Evolutionary conservation across 768 basidiomycete genomes (phyloP).

Genomic region (Leccinellum rugosiceps): DNA sequence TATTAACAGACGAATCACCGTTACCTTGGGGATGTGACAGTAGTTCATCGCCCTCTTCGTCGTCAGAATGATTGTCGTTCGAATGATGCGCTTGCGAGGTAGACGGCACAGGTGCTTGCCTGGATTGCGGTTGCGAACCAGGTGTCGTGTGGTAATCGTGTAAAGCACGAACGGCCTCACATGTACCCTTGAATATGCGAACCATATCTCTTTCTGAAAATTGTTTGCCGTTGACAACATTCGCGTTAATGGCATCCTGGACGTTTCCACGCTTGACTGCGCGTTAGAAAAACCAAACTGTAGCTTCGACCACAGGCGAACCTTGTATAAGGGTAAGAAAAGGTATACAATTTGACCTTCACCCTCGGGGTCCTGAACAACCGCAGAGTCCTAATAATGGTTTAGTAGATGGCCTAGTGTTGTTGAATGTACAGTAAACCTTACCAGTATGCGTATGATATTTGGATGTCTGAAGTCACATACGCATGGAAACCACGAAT

Average conservation of each 20-base stretch:
- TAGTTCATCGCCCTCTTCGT: constrained; percentile 63
- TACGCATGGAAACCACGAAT: background rate
- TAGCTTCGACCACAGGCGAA: constrained; percentile 26
- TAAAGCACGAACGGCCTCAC: constrained; percentile 92
- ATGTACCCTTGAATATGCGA: constrained; percentile 89
- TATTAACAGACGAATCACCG: constrained; percentile 38
- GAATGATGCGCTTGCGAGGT: constrained; percentile 19
- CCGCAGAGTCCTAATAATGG: constrained; percentile 75
- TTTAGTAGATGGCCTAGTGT: background rate
- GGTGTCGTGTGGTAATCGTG: constrained; percentile 72
- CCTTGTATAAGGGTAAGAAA: constrained; percentile 92
- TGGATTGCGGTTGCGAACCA: constrained; percentile 21
- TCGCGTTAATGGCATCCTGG: constrained; percentile 89
- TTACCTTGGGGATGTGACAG: constrained; percentile 78
- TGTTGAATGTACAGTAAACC: constrained; percentile 11
- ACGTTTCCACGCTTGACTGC: constrained; percentile 78
- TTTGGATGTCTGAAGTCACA: constrained; percentile 72
- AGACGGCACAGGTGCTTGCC: constrained; percentile 20
- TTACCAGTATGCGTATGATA: constrained; percentile 89
- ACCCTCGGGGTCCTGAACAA: constrained; percentile 89
- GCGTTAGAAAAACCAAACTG: background rate
- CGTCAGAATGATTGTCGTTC: constrained; percentile 39
- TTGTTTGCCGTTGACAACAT: constrained; percentile 76
- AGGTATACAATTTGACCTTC: constrained; percentile 95
- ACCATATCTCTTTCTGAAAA: constrained; percentile 90